Base-by-base conservation (phyloP, 208 protist genomes). In the Leishmania martiniquensis region DNA sequence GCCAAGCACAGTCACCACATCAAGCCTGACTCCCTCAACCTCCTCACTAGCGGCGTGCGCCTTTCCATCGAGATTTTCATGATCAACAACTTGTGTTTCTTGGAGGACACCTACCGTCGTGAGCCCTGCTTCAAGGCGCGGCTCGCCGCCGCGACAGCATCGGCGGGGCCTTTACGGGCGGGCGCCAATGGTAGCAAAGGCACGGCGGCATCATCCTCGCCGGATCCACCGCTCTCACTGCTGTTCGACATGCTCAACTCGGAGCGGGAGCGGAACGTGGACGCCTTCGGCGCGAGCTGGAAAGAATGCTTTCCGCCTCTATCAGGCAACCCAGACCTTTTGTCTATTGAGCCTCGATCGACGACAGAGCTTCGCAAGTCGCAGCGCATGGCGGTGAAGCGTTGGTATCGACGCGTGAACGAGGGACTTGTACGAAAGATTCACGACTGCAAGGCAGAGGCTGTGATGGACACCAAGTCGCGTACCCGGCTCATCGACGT, bases 11-110 rank as follows among this genome's bases (percentile, higher is more conserved):
- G 69, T 22, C 60, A 82, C 77, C 75, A 75, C 62, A 81, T 71
- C 4, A 84, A 76, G 75, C 54, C 73, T 4, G 82, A 66, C 71
- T 86, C 78, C 9, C 69, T 70, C 77, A 65, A 71, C 57, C 76
- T 78, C 37, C 70, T 80, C 37, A 79, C 34, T 5, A 86, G 77
- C 59, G 80, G 72, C 59, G 77, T 82, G 9, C 81, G 73, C 1
- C 65, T 91, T 32, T 94, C 85, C 0, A 54, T 78, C 6, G 81
- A 92, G 37, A 86, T 95, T 34, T 97, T 97, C 75, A 78, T 97
- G 80, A 72, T 95, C 57, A 97, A 95, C 81, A 97, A 94, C 80
- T 70, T 94, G 6, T 62, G 85, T 44, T 94, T 97, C 57, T 75
- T 97, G 45, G 75, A 84, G 37, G 89, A 95, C 37, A 93, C 85